Base-by-base conservation (phyloP, 345 rosid species). In the Eucalyptus virginea region DNA sequence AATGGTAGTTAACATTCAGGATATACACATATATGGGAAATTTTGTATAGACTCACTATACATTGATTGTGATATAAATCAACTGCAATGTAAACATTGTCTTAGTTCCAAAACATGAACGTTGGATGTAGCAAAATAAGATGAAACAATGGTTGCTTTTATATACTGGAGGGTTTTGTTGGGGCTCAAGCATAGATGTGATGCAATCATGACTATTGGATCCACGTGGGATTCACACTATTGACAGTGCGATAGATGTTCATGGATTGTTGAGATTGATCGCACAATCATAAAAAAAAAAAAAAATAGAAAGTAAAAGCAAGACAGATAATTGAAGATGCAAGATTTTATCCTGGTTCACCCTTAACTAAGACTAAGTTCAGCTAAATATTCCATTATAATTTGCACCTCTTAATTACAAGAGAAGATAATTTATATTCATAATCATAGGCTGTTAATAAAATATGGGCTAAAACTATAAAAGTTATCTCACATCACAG, bases 241-340 rank as follows among this genome's bases (percentile, higher is more conserved):
- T 34, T 1, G 6, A 34, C 26, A 10, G 3, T 1, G 7, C 1
- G 2, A 56, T 0, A 5, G 0, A 52, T 52, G 5, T 52, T 52
- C 8, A 52, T 52, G 24, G 2, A 52, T 52, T 52, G 56, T 1
- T 19, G 19, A 19, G 56, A 52, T 52, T 19, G 24, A 0, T 0
- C 1, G 0, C 56, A 8, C 1, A 19, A 52, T 19, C 24, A 52
- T 19, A 52, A 19, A 52, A 5, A 52, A 52, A 19, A 52, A 19
- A 52, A 5, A 52, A 52, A 19, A 52, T 52, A 19, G 56, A 52
- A 2, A 52, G 24, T 2, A 52, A 52, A 52, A 52, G 24, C 0
- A 0, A 52, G 10, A 19, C 0, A 8, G 1, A 52, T 5, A 52
- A 52, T 52, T 52, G 10, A 52, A 52, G 11, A 52, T 8, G 5